phyloP scores from a whole-genome alignment of 129 eudicot genomes.

The Flaveria bidentis region DNA sequence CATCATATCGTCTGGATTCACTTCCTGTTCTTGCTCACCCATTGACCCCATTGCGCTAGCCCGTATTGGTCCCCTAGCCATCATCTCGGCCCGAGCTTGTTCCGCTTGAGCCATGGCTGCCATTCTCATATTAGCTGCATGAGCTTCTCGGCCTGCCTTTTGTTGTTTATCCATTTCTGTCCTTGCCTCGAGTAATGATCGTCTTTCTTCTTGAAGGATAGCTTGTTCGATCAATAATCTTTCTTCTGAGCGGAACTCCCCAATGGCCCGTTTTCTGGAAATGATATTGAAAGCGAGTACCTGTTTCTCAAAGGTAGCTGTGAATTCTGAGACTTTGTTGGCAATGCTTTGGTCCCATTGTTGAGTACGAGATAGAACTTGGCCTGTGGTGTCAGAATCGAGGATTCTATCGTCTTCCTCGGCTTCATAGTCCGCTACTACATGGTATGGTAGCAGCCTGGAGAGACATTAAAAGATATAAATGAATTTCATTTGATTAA shows the following conservation, averaged over 20 bases:
- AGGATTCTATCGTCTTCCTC: slow-evolving; percentile 52
- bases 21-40: slow-evolving; percentile 38
- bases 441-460: slow-evolving; percentile 75
- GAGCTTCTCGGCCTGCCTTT: slow-evolving; percentile 69
- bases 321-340: slow-evolving; percentile 40
- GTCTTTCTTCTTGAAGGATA: slow-evolving; percentile 68
- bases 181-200: slow-evolving; percentile 54
- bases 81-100: slow-evolving; percentile 45
- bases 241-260: slow-evolving; percentile 47
- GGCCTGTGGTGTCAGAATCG: slow-evolving; percentile 45
- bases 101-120: slow-evolving; percentile 44
- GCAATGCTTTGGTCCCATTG: slow-evolving; percentile 82
- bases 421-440: slow-evolving; percentile 51
- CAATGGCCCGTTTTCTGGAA: slow-evolving; percentile 31
- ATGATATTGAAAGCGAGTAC: slow-evolving; percentile 44
- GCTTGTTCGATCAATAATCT: slow-evolving; percentile 41
- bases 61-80: slow-evolving; percentile 40
- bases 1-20: slow-evolving; percentile 40
- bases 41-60: slow-evolving; percentile 39
- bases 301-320: slow-evolving; percentile 44
- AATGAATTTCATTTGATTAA: not conserved
- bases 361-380: slow-evolving; percentile 37
- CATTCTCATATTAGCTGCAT: slow-evolving; percentile 41
- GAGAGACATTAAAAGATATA: slow-evolving; percentile 6
- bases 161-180: slow-evolving; percentile 78